Evolutionary conservation across 306 rosid genomes (phyloP).

Genomic region (Aeschynomene evenia): DNA sequence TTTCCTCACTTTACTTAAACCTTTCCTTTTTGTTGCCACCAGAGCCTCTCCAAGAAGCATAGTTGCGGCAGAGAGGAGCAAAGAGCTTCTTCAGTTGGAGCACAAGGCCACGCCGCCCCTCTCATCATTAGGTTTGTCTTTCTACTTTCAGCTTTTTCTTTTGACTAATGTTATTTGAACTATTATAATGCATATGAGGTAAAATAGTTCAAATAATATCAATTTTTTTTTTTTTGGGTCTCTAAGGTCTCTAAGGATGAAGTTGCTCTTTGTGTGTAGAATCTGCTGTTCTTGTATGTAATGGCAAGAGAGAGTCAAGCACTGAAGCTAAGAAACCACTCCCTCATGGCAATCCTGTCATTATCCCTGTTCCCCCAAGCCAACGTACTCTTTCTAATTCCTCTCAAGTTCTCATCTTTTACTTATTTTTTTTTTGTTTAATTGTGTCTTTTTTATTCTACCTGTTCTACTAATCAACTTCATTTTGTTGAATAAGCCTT

Average conservation of each 20-base stretch:
- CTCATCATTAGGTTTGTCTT: slow-evolving; percentile 51
- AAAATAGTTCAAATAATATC: no score
- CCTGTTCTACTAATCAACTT: background rate
- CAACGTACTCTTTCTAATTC: slow-evolving; percentile 51
- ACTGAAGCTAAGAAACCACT: slow-evolving; percentile 32
- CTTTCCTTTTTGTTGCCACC: background rate
- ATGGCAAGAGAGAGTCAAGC: slow-evolving; percentile 19
- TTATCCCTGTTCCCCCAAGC: slow-evolving; percentile 48
- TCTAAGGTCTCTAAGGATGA: background rate
- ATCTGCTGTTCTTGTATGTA: slow-evolving; percentile 51
- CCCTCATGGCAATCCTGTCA: slow-evolving; percentile 41
- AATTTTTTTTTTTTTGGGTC: background rate
- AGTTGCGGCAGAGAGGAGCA: slow-evolving; percentile 58
- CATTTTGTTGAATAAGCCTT: background rate
- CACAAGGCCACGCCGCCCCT: slow-evolving; percentile 42
- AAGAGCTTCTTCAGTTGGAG: slow-evolving; percentile 73
- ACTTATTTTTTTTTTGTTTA: background rate
- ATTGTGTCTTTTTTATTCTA: background rate
- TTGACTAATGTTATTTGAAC: no score
- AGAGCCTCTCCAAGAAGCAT: background rate
- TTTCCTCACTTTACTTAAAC: background rate
- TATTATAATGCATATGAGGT: no score
- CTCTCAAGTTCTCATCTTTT: background rate
- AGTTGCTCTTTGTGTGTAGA: slow-evolving; percentile 38
- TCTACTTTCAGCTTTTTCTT: background rate